Evolutionary conservation across 257 asterid genomes (phyloP).

Genomic region (Perilla frutescens): DNA sequence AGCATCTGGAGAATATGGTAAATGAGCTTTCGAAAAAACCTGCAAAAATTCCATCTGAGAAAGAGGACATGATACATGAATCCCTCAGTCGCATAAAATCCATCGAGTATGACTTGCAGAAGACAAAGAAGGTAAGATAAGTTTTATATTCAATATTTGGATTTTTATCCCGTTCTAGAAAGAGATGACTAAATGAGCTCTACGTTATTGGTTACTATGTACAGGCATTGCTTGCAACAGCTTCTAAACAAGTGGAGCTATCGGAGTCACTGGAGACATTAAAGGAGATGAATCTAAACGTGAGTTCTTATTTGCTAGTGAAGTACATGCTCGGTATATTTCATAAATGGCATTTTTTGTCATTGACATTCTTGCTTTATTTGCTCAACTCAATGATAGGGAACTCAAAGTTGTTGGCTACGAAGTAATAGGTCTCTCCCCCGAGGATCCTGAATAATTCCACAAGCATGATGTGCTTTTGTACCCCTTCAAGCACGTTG

Average conservation of each 20-base stretch:
- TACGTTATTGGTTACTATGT: not conserved
- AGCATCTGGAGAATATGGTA: conserved; percentile 73
- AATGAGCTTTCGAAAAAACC: conserved; percentile 78
- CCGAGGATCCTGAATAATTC: conserved; percentile 41
- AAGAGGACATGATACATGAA: conserved; percentile 75
- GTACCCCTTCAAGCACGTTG: conserved; percentile 10
- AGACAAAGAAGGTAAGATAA: conserved; percentile 74
- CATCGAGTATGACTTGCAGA: conserved; percentile 82
- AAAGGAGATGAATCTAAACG: conserved; percentile 61
- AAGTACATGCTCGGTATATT: not conserved
- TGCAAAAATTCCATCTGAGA: conserved; percentile 80
- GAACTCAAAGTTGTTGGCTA: conserved; percentile 61
- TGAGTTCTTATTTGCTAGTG: conserved; percentile 38
- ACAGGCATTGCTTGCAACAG: conserved; percentile 86
- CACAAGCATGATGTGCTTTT: conserved; percentile 10
- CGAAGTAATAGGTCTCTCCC: conserved; percentile 55
- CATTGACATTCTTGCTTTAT: conserved; percentile 11
- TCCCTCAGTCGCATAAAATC: conserved; percentile 85
- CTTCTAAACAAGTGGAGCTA: conserved; percentile 88
- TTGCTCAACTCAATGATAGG: conserved; percentile 46
- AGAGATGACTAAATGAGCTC: not conserved
- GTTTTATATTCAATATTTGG: conserved; percentile 8
- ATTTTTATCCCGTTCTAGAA: not conserved
- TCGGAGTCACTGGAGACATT: conserved; percentile 78
- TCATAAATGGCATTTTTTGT: not conserved